Base-by-base conservation (phyloP, 2,329 filamentous ascomycete species). In the Amphichorda felina region DNA sequence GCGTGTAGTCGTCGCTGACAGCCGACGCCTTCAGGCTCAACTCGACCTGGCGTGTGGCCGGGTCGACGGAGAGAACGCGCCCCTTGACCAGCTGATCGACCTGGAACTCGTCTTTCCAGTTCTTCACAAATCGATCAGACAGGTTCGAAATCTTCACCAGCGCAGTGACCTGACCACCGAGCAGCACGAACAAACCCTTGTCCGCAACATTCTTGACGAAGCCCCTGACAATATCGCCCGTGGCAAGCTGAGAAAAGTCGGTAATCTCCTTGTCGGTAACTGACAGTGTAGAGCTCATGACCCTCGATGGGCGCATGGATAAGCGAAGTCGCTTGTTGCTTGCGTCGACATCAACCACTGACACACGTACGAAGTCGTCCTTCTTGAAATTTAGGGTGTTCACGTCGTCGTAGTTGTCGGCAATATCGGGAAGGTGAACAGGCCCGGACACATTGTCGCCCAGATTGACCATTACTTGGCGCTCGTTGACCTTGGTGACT, bases 121-220 rank as follows among this genome's bases (percentile, higher is more conserved):
- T 85, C 58, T 96, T 96, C 48, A 98, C 63, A 55, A 79, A 98
- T 7, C 75, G 72, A 54, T 98, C 91, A 0, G 88, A 94, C 11
- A 98, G 69, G 54, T 96, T 88, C 8, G 82, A 75, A 36, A 96
- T 80, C 45, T 84, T 81, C 33, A 94, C 82, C 49, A 88, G 81
- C 1, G 79, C 88, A 34, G 82, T 83, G 14, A 94, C 70, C 42
- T 81, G 76, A 14, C 84, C 82, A 30, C 88, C 87, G 3, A 98
- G 68, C 18, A 79, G 72, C 32, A 98, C 74, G 49, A 95, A 94
- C 2, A 98, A 59, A 36, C 91, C 91, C 54, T 87, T 89, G 45
- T 94, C 86, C 1, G 83, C 73, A 29, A 96, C 77, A 45, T 86
- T 85, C 61, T 87, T 93, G 47, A 98, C 75, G 49, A 98, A 96